These are phyloP conservation scores for Phytophthora citrophthora DNA, from an alignment of 352 stramenopile species.

Conservation along the genomic window DNA sequence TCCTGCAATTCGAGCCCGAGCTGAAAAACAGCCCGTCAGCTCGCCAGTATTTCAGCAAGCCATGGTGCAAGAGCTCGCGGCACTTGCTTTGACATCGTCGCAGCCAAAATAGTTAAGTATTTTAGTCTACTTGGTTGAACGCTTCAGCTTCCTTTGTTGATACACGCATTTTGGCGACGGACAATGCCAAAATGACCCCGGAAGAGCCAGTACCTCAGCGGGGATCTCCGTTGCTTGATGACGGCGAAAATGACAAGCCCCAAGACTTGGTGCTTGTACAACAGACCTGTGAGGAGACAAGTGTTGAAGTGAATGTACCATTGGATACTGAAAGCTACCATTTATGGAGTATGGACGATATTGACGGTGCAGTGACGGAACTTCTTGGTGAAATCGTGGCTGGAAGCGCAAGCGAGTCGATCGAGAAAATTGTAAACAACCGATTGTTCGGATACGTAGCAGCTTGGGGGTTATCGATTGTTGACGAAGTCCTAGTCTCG, in stretches of 20 bases:
- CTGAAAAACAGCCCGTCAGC: conserved; percentile 55
- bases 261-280: not conserved
- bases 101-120: conserved; percentile 24
- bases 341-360: conserved; percentile 29
- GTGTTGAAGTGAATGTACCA: not conserved
- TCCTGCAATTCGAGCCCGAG: conserved; percentile 39
- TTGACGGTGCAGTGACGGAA: conserved; percentile 31
- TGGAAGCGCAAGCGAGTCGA: conserved; percentile 18
- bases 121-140: conserved; percentile 5
- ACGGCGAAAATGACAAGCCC: conserved; percentile 2
- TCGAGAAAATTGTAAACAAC: conserved; percentile 32
- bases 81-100: conserved; percentile 8
- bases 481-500: conserved; percentile 34
- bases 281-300: not conserved
- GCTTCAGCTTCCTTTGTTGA: too few relatives aligned
- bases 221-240: conserved; percentile 5
- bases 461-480: conserved; percentile 8
- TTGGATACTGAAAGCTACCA: not conserved
- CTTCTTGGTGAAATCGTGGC: conserved; percentile 35
- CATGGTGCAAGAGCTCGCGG: conserved; percentile 55
- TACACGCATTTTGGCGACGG: not conserved
- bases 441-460: conserved; percentile 40
- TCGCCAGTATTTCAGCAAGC: conserved; percentile 57
- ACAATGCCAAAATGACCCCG: conserved; percentile 29
- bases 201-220: conserved; percentile 11